A percentile compares a stretch with the other conserved stretches of the same genome.
Evolutionary conservation across 2,329 filamentous ascomycete species (phyloP).

Genomic region (Trichoderma lentiforme): DNA sequence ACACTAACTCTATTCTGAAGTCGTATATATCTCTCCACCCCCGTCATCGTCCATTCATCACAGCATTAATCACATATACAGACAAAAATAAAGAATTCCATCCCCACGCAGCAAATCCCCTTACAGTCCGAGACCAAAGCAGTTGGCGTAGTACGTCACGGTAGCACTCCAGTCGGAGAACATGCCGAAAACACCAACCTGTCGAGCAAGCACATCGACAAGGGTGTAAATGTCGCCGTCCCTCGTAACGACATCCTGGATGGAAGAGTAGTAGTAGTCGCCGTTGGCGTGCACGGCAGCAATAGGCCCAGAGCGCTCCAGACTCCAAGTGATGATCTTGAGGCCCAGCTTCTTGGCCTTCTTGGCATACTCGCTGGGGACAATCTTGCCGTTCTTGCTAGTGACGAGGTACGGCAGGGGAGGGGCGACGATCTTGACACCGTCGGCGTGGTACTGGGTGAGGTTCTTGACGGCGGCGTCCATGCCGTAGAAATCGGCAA

Average conservation of each 20-base stretch:
- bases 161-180: constrained; percentile 70
- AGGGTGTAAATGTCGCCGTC: constrained; percentile 66
- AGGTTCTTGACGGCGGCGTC: constrained; percentile 56
- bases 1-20: neutral
- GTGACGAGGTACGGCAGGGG: constrained; percentile 61
- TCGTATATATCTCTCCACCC: neutral
- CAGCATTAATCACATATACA: neutral
- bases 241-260: constrained; percentile 52
- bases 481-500: constrained; percentile 50
- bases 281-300: constrained; percentile 43
- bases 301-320: constrained; percentile 63
- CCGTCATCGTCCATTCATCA: neutral
- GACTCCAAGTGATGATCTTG: constrained; percentile 64
- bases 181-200: constrained; percentile 59
- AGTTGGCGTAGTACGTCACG: constrained; percentile 69
- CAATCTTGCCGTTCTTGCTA: constrained; percentile 50
- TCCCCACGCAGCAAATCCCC: neutral
- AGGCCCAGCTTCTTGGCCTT: constrained; percentile 59
- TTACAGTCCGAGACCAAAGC: constrained; percentile 45
- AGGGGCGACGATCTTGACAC: constrained; percentile 61
- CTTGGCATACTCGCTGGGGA: constrained; percentile 61
- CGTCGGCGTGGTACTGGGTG: constrained; percentile 51
- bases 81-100: neutral
- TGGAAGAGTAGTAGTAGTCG: constrained; percentile 55
- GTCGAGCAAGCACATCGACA: constrained; percentile 59